Conservation (phyloP, 371 early-diverging fungal genomes). For the Mortierella sp. region DNA sequence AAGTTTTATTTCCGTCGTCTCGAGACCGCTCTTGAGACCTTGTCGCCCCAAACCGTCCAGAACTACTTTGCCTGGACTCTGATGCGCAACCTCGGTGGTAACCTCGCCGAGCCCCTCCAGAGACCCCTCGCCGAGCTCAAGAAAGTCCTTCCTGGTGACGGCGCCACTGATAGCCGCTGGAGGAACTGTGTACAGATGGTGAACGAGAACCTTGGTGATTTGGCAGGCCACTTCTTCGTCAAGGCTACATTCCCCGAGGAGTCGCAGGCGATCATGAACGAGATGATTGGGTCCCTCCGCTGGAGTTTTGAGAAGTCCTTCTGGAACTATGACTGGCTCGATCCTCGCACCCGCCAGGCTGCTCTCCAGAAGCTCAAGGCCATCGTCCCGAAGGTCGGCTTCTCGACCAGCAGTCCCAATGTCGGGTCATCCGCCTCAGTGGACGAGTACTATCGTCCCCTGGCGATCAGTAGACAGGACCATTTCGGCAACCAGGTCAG, state of each 20-base stretch:
- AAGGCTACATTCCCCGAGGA: constrained; percentile 23
- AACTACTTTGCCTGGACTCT: constrained; percentile 44
- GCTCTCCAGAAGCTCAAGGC: constrained; percentile 39
- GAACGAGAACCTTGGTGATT: constrained; percentile 28
- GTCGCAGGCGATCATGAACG: constrained; percentile 19
- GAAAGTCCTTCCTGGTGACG: not conserved
- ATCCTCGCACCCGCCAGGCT: constrained; percentile 15
- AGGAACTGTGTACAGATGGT: constrained; percentile 23
- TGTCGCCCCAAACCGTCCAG: constrained; percentile 17
- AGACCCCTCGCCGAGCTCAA: constrained; percentile 19
- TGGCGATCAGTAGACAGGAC: constrained; percentile 13
- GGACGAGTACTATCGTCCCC: constrained; percentile 12
- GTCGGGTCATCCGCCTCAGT: constrained; percentile 15
- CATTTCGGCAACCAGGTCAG: constrained; percentile 41
- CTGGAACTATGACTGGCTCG: constrained; percentile 42
- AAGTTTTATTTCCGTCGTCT: constrained; percentile 25
- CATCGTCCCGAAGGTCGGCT: constrained; percentile 25
- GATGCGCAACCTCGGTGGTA: constrained; percentile 31
- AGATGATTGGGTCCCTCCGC: constrained; percentile 21
- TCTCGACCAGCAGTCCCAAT: constrained; percentile 23
- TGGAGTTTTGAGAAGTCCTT: constrained; percentile 30
- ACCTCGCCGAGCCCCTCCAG: constrained; percentile 24
- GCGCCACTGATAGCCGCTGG: not conserved
- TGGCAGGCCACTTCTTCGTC: constrained; percentile 44
- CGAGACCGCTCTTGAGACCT: constrained; percentile 13